phyloP scores from a whole-genome alignment of 257 asterid genomes.

The Penstemon newberryi region DNA sequence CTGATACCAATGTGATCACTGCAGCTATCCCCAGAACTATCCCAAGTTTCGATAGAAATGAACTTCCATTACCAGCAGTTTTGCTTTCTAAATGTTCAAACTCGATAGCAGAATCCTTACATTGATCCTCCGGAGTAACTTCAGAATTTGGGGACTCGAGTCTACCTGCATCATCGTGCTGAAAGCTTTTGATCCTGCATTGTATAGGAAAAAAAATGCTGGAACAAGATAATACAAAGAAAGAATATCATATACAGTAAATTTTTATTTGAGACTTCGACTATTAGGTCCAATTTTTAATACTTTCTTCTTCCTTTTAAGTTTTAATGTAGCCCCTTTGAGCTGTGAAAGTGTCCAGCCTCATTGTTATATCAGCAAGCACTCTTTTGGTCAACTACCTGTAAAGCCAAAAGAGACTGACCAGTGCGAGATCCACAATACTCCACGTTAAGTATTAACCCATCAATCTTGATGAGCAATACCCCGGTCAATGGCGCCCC shows the following conservation, averaged over 20 bases:
- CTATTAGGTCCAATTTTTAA: neutral
- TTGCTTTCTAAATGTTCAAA: slow-evolving; percentile 34
- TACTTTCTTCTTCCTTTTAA: neutral
- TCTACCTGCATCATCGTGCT: slow-evolving; percentile 40
- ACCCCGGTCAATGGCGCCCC: no score
- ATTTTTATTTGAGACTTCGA: no score
- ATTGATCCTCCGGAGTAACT: slow-evolving; percentile 35
- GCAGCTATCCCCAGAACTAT: slow-evolving; percentile 68
- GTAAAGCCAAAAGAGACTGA: no score
- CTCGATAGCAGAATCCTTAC: slow-evolving; percentile 30
- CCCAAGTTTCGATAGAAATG: slow-evolving; percentile 64
- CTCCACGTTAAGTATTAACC: no score
- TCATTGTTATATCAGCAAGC: no score
- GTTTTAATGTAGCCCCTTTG: neutral
- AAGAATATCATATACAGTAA: neutral
- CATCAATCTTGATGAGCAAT: no score
- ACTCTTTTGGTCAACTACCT: neutral
- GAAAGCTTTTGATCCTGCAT: slow-evolving; percentile 54
- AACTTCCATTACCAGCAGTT: slow-evolving; percentile 33
- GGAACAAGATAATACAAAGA: neutral
- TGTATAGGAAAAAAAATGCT: neutral
- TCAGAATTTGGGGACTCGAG: slow-evolving; percentile 31
- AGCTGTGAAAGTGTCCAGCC: neutral
- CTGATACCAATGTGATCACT: slow-evolving; percentile 53
- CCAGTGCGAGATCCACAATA: no score